A percentile compares a stretch with the other conserved stretches of the same genome.
These are phyloP conservation scores for Cladophialophora chaetospira DNA, from an alignment of 2,329 filamentous ascomycete species.

Conservation along the genomic window DNA sequence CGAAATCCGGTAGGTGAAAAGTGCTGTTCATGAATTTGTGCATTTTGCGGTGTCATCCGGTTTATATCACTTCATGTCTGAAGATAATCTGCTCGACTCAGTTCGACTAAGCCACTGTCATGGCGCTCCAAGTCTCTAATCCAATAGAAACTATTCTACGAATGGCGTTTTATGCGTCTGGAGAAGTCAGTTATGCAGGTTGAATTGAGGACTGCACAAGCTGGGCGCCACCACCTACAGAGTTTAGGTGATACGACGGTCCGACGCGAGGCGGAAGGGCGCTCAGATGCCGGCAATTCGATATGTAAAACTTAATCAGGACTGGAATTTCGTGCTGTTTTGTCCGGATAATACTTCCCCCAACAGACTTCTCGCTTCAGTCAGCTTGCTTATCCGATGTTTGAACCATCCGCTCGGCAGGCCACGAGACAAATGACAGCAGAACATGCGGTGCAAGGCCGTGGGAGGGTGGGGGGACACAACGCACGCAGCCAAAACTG, in stretches of 20 bases:
- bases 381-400: background rate
- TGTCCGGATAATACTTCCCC: background rate
- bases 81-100: too few species aligned
- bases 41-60: too few species aligned
- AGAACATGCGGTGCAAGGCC: background rate
- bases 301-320: constrained; percentile 6
- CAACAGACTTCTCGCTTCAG: background rate
- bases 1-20: too few species aligned
- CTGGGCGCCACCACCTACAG: background rate
- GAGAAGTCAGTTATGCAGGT: background rate
- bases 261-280: background rate
- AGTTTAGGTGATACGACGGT: constrained; percentile 1
- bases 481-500: background rate
- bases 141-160: background rate
- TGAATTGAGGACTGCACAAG: background rate
- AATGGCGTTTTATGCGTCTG: too few species aligned
- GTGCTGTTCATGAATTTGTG: too few species aligned
- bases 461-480: background rate
- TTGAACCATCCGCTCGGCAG: background rate
- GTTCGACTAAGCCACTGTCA: background rate
- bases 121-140: background rate
- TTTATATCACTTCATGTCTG: too few species aligned
- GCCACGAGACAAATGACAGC: background rate
- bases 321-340: background rate
- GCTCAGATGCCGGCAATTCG: background rate